These are phyloP conservation scores for Extremus antarcticus DNA, from an alignment of 495 filamentous ascomycete species.

Conservation along the genomic window DNA sequence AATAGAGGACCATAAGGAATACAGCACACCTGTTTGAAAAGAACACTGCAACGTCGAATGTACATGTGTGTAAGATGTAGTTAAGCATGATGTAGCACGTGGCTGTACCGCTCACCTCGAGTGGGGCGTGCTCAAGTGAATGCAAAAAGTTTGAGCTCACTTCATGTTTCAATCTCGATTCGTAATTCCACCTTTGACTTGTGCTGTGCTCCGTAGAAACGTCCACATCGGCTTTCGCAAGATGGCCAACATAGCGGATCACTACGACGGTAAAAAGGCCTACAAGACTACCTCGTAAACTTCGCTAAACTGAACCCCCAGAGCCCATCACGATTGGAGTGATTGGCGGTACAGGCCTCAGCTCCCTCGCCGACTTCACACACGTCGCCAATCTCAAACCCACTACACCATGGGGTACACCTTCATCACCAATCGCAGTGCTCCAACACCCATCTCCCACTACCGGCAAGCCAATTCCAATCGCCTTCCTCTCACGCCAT, in stretches of 20 bases:
- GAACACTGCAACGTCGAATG: too few species aligned
- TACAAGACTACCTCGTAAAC: background rate
- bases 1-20: too few species aligned
- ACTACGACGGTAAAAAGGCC: conserved; percentile 12
- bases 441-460: conserved; percentile 64
- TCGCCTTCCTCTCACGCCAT: conserved; percentile 92
- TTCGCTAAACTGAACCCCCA: conserved; percentile 27
- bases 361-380: conserved; percentile 58
- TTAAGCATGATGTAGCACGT: too few species aligned
- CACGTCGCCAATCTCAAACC: conserved; percentile 65
- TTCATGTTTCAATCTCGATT: background rate
- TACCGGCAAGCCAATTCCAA: conserved; percentile 47
- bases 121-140: background rate
- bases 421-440: conserved; percentile 84
- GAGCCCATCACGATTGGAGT: conserved; percentile 82
- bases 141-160: background rate
- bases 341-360: conserved; percentile 89
- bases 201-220: background rate
- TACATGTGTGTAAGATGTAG: too few species aligned
- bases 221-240: conserved; percentile 14
- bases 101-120: too few species aligned
- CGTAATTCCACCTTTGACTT: background rate
- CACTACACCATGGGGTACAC: conserved; percentile 80
- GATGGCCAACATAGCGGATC: conserved; percentile 17
- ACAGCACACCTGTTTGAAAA: too few species aligned